Base-by-base conservation (phyloP, 2,329 filamentous ascomycete genomes). In the Zymoseptoria brevis region DNA sequence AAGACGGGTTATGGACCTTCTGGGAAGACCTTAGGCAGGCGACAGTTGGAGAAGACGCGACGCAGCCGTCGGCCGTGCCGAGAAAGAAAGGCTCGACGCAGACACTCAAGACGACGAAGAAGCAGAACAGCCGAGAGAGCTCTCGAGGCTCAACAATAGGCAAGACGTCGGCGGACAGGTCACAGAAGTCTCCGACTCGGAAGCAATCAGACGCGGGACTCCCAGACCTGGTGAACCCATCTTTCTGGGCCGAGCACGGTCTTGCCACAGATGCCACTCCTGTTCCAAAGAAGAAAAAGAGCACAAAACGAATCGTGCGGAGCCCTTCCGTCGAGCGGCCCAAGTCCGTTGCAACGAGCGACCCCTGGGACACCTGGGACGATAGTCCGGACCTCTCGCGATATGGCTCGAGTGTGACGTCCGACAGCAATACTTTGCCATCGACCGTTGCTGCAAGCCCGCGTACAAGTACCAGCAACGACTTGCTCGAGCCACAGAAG, bases 21-120 rank as follows among this genome's bases (percentile, higher is more conserved):
- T 85, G 96, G 60, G 94, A 97, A 72, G 94, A 99, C 71, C 85
- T 99, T 53, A 83, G 92, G 65, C 94, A 97, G 75, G 95, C 93
- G 13, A 96, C 94, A 0, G 91, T 99, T 6, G 94, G 94, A 22
- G 94, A 99, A 57, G 94, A 99, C 76, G 35, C 35, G 35, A 89
- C 86, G 16, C 85, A 80, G 61, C 86, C 84, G 50, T 76, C 76
- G 35, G 73, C 75, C 61, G 57, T 61, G n/a, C 60, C 60, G 8
- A 63, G 65, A 8, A 59, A 63, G 50, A 64, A 69, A 60, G 64
- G 60, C 49, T 69, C 68, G 16, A 65, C 59, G n/a, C 65, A 68
- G 59, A 71, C 64, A 5, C 57, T 67, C 8, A 58, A 56, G 19
- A 56, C 57, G 6, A 53, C 64, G 16, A 62, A 58, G 50, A 68